Percentiles rank a stretch among this genome's conserved stretches.
Evolutionary conservation across 2,329 filamentous ascomycete genomes (phyloP).

Genomic region (Chaetomium sp.): DNA sequence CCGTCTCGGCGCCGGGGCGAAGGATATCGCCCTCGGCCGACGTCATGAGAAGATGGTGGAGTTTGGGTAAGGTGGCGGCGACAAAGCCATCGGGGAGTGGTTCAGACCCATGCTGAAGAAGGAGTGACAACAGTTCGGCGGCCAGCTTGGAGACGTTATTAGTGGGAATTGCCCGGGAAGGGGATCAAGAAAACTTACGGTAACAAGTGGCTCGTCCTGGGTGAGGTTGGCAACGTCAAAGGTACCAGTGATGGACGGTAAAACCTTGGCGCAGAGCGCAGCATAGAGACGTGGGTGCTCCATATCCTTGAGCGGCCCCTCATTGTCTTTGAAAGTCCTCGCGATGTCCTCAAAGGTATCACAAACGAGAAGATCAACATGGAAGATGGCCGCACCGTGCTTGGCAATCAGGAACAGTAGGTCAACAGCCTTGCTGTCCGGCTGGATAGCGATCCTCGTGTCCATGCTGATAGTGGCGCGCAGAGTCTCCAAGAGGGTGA

Average conservation of each 20-base stretch:
- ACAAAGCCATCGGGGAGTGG: slow-evolving; percentile 86
- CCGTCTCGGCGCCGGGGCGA: slow-evolving; percentile 74
- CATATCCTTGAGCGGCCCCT: slow-evolving; percentile 12
- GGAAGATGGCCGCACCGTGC: slow-evolving; percentile 83
- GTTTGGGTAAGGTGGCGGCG: slow-evolving; percentile 75
- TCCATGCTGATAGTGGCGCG: slow-evolving; percentile 78
- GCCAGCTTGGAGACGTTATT: slow-evolving; percentile 44
- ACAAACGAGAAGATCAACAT: slow-evolving; percentile 77
- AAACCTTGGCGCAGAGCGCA: slow-evolving; percentile 73
- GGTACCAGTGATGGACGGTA: slow-evolving; percentile 80
- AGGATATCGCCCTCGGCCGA: slow-evolving; percentile 84
- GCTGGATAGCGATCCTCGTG: slow-evolving; percentile 64
- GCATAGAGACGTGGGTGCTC: slow-evolving; percentile 64
- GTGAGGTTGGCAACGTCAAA: slow-evolving; percentile 85
- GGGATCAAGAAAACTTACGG: slow-evolving; percentile 39
- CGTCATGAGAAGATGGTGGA: slow-evolving; percentile 74
- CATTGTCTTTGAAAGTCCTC: slow-evolving; percentile 42
- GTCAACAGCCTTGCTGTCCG: slow-evolving; percentile 68
- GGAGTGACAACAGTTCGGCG: slow-evolving; percentile 71
- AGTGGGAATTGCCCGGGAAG: background rate
- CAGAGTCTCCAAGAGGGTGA: slow-evolving; percentile 81
- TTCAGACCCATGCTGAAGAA: slow-evolving; percentile 75
- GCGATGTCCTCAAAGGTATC: slow-evolving; percentile 91
- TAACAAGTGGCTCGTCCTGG: slow-evolving; percentile 76
- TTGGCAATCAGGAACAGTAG: slow-evolving; percentile 84